Evolutionary conservation across 164 flowering plant genomes (phyloP), one percentile per base, ranked within the genome.

Genomic region (Liriodendron chinense): DNA sequence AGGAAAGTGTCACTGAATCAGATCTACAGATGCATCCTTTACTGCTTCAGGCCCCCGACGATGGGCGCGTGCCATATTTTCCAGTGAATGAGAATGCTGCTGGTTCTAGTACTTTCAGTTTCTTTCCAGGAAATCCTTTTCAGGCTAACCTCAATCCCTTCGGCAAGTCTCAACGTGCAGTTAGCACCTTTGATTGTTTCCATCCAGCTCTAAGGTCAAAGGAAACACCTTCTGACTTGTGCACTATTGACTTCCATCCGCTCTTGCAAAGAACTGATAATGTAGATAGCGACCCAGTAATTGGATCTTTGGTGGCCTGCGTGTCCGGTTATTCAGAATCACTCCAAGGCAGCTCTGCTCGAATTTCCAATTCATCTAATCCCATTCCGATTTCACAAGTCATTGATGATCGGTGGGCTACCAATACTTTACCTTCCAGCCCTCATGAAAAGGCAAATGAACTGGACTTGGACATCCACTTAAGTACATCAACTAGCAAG

Each of bases 11-110:
- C 75, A 34, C 77, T 68, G 88, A 84, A 66, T 78, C 89, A 43
- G 94, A 87, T 75, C 85, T 89, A 78, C 90, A 86, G 74, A 90
- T 96, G 97, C 99, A 96, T 86, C 99, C 99, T 61, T 85, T 96
- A 73, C 79, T 96, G 78, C 94, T 91, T 78, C 90, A 87, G 82
- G 74, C 86, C 71, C 78, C 90, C 22, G 89, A 84, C 74, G 87
- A 82, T 78, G 90, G 91, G 18, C 73, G 43, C 68, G 50, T 83
- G 49, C 87, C 91, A 59, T 86, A 86, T 80, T 79, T 83, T 70
- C 88, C 86, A 13, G 72, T 82, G 65, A 84, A 80, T 72, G 70
- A 77, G 48, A 70, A 81, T 72, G 43, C 78, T 48, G 72, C 75
- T 73, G 68, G 80, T 25, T 82, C 97, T 73, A 80, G 81, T 80